Conservation (phyloP, 2,329 filamentous ascomycete species). For the Lachnum nothofagi region DNA sequence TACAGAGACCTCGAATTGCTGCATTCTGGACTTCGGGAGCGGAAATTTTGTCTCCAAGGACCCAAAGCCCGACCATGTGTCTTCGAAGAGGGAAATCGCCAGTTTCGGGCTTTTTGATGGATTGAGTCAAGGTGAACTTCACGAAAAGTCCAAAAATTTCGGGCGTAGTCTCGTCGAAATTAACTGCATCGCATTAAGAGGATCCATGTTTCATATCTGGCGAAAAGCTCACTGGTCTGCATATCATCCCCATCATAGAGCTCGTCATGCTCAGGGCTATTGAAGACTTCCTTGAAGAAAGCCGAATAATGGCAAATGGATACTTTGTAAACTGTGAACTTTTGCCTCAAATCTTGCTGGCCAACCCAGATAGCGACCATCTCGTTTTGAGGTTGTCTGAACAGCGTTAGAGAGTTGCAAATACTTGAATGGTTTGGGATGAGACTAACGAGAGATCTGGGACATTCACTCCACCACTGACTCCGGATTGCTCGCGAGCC, state of each 20-base stretch:
- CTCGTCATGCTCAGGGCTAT: neutral
- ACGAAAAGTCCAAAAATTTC: conserved; percentile 1
- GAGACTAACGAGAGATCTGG: neutral
- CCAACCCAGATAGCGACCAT: neutral
- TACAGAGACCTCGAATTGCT: neutral
- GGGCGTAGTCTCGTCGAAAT: neutral
- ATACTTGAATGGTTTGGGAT: neutral
- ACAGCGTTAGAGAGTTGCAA: neutral
- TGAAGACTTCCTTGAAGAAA: neutral
- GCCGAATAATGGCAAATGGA: conserved; percentile 4
- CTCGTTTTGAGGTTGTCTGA: neutral
- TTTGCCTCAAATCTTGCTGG: neutral
- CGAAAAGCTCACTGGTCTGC: neutral
- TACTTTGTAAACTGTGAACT: neutral
- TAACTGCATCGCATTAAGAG: neutral
- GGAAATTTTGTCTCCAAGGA: neutral
- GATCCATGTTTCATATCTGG: neutral
- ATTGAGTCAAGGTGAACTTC: neutral
- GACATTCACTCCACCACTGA: neutral
- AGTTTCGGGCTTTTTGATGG: neutral
- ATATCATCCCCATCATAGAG: neutral
- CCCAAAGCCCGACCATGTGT: neutral
- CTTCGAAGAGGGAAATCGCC: neutral
- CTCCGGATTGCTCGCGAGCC: neutral
- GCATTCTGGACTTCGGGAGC: neutral